Evolutionary conservation across 2,329 filamentous ascomycete species (phyloP).

Genomic region (Exutisphaerella laricina): DNA sequence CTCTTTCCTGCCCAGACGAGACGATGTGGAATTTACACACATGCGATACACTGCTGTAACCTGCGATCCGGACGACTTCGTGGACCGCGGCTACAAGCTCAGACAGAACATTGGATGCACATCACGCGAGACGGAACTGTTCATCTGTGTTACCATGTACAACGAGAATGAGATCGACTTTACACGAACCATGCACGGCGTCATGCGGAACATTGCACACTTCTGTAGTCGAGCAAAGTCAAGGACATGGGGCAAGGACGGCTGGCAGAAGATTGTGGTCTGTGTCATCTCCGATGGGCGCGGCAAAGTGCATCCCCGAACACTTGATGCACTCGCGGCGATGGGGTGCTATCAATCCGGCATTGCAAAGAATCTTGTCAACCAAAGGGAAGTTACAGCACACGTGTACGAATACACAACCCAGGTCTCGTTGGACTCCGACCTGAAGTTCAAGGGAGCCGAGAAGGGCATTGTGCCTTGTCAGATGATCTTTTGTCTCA

Average conservation of each 20-base stretch:
- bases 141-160: constrained; percentile 98
- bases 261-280: constrained; percentile 99
- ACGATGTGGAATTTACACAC: constrained; percentile 94
- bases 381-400: constrained; percentile 87
- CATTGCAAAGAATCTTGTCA: constrained; percentile 97
- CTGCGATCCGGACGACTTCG: constrained; percentile 92
- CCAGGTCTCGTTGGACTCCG: constrained; percentile 89
- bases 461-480: constrained; percentile 98
- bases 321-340: constrained; percentile 86
- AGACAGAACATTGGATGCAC: constrained; percentile 84
- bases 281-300: constrained; percentile 94
- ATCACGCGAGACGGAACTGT: constrained; percentile 83
- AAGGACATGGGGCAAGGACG: constrained; percentile 91
- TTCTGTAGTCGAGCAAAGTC: constrained; percentile 91
- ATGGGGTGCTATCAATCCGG: constrained; percentile 98
- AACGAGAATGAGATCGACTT: constrained; percentile 98
- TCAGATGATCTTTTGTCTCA: constrained; percentile 97
- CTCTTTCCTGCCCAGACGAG: constrained; percentile 87
- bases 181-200: constrained; percentile 95
- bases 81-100: constrained; percentile 80
- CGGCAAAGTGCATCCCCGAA: constrained; percentile 86
- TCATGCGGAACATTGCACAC: constrained; percentile 97
- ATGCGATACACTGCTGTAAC: constrained; percentile 99
- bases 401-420: constrained; percentile 99
- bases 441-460: constrained; percentile 97